These are phyloP conservation scores for Picea engelmannii DNA, from an alignment of 83 land plant species.

Conservation along the genomic window DNA sequence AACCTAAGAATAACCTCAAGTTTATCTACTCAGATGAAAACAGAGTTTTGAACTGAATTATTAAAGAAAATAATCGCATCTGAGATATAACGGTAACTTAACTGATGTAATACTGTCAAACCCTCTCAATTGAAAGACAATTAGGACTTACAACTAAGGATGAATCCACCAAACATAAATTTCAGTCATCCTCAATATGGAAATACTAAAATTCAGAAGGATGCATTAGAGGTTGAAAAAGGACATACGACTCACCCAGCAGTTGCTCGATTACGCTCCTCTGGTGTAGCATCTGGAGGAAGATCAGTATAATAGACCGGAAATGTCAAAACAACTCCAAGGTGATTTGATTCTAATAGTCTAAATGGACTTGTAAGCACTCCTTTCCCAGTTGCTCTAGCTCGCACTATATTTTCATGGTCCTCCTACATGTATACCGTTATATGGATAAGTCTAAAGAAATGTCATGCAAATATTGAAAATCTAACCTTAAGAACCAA, in stretches of 20 bases:
- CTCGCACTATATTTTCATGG: constrained; percentile 76
- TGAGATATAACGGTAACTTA: no score
- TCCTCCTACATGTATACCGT: constrained; percentile 57
- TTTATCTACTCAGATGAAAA: neutral
- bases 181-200: no score
- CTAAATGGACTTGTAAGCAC: constrained; percentile 87
- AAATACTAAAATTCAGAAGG: no score
- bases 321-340: constrained; percentile 88
- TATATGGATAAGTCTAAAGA: neutral
- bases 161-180: no score
- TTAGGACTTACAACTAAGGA: no score
- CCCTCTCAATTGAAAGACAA: no score
- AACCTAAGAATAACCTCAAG: neutral
- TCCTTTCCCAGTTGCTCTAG: constrained; percentile 85
- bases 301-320: constrained; percentile 75
- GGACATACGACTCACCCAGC: constrained; percentile 47
- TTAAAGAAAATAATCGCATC: no score
- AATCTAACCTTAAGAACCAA: no score
- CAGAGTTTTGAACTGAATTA: no score
- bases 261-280: constrained; percentile 71
- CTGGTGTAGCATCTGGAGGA: constrained; percentile 67
- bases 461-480: neutral
- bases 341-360: constrained; percentile 61
- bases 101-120: no score
- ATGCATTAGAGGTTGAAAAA: no score